Percentiles rank a stretch among this genome's conserved stretches.
Conservation (phyloP, 352 stramenopile genomes). For the Paralagenidium karlingii region DNA sequence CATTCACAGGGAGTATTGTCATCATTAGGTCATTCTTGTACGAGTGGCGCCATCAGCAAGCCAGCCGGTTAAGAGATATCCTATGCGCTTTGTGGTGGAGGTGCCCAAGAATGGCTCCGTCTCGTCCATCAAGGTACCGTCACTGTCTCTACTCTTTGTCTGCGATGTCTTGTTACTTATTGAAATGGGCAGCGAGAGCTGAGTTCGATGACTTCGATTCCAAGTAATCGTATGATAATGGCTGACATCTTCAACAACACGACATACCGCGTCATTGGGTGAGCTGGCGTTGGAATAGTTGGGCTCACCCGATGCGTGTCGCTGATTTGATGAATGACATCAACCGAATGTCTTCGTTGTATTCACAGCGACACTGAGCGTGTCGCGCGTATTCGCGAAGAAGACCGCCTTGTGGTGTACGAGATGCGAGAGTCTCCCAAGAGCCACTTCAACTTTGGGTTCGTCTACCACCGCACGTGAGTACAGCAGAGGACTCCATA, state of each 20-base stretch:
- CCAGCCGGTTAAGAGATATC: too few relatives aligned
- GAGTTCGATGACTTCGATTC: too few relatives aligned
- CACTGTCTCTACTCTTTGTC: too few relatives aligned
- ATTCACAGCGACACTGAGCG: conserved; percentile 35
- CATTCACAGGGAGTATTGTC: too few relatives aligned
- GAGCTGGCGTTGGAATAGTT: background rate
- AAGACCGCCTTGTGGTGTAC: conserved; percentile 68
- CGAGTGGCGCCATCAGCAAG: too few relatives aligned
- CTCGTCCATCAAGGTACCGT: too few relatives aligned
- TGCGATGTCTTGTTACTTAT: too few relatives aligned
- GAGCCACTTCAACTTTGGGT: conserved; percentile 34
- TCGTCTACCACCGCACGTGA: conserved; percentile 52
- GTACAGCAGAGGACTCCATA: conserved; percentile 10
- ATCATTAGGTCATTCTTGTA: too few relatives aligned
- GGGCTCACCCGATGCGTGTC: too few relatives aligned
- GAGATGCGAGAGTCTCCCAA: conserved; percentile 14
- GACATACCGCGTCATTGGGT: conserved; percentile 58
- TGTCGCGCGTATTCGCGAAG: conserved; percentile 39
- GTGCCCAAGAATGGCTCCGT: conserved; percentile 57
- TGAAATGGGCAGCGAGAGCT: too few relatives aligned
- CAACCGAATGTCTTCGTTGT: conserved; percentile 1
- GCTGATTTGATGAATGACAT: background rate
- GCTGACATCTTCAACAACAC: conserved; percentile 73
- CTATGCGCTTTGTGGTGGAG: conserved; percentile 41
- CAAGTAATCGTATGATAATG: conserved; percentile 26